phyloP scores from a whole-genome alignment of 2,329 filamentous ascomycete genomes.

The Nigrospora oryzae region DNA sequence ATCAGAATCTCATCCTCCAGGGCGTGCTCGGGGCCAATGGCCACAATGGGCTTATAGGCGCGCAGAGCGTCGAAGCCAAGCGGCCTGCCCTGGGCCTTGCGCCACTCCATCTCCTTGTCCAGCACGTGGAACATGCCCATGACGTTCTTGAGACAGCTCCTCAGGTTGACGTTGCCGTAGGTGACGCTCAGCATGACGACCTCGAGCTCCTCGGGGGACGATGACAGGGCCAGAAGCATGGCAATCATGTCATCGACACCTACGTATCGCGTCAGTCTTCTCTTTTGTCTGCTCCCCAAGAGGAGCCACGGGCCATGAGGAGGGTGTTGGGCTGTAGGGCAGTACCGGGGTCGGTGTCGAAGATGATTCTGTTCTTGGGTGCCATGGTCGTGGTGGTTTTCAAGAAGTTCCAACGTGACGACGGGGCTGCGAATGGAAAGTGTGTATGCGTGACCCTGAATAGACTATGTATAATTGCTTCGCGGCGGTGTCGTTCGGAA shows the following conservation, averaged over 20 bases:
- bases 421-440: no score
- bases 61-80: conserved; percentile 68
- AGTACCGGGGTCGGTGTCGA: conserved; percentile 86
- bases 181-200: conserved; percentile 80
- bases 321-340: background rate
- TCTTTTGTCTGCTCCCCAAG: no score
- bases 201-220: conserved; percentile 76
- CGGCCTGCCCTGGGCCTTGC: conserved; percentile 56
- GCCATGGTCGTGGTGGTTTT: conserved; percentile 40
- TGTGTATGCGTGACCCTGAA: no score
- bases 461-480: no score
- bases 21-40: conserved; percentile 78
- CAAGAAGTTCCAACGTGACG: background rate
- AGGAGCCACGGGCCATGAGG: no score
- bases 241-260: conserved; percentile 90
- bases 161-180: conserved; percentile 85
- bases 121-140: conserved; percentile 88
- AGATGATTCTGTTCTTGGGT: conserved; percentile 72
- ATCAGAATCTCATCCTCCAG: conserved; percentile 74
- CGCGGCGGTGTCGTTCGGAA: no score
- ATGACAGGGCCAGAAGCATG: conserved; percentile 76
- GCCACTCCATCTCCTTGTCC: conserved; percentile 82
- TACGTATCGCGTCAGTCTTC: conserved; percentile 29
- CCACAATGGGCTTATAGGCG: conserved; percentile 70
- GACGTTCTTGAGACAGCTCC: conserved; percentile 81